phyloP scores from a whole-genome alignment of 2,329 filamentous ascomycete species.

The Fonsecaea monophora region DNA sequence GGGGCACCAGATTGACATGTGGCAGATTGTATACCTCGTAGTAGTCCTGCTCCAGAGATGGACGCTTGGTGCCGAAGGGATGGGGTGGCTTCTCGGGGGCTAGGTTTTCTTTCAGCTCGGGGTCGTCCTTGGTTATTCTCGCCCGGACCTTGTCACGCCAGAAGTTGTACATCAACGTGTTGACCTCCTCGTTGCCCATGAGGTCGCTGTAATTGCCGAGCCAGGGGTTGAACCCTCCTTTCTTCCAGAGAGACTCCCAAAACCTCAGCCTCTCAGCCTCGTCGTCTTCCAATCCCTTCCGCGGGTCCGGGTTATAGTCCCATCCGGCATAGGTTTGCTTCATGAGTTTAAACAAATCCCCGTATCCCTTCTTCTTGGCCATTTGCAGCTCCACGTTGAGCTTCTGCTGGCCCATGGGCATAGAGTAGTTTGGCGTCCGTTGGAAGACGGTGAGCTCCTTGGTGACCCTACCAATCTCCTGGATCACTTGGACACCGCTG shows the following conservation, averaged over 20 bases:
- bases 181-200: constrained; percentile 55
- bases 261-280: constrained; percentile 49
- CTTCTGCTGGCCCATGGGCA: constrained; percentile 68
- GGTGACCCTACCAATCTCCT: constrained; percentile 63
- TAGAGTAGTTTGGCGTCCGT: constrained; percentile 68
- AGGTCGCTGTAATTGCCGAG: constrained; percentile 60
- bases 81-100: constrained; percentile 61
- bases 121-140: constrained; percentile 55
- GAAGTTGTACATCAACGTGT: constrained; percentile 61
- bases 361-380: background rate
- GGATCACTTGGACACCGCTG: constrained; percentile 68
- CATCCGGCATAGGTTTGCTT: constrained; percentile 50
- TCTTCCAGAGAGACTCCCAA: constrained; percentile 58
- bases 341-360: constrained; percentile 20
- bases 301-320: constrained; percentile 63
- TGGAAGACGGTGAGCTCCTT: constrained; percentile 62
- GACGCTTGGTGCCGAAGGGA: constrained; percentile 62
- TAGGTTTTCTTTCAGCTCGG: constrained; percentile 58
- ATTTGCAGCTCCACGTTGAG: constrained; percentile 41
- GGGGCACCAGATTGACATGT: constrained; percentile 56
- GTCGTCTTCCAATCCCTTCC: constrained; percentile 56
- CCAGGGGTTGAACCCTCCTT: constrained; percentile 67
- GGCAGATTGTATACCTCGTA: constrained; percentile 58
- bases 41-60: constrained; percentile 57
- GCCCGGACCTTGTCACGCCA: constrained; percentile 61